phyloP scores from a whole-genome alignment of 768 basidiomycete species.

The Symmetrospora coprosmae region DNA sequence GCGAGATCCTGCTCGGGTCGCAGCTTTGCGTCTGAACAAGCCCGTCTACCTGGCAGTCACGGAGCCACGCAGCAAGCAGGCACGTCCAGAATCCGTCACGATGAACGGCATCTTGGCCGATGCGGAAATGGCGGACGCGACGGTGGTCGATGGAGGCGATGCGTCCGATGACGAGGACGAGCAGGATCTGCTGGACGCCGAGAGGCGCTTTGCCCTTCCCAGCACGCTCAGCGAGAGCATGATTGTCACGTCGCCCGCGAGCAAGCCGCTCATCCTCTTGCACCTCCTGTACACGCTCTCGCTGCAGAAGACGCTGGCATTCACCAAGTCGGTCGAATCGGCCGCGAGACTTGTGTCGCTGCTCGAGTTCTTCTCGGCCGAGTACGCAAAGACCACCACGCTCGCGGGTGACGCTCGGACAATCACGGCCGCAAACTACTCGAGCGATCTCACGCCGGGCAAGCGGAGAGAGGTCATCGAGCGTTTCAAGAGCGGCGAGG shows the following conservation, averaged over 20 bases:
- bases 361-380: slow-evolving; percentile 62
- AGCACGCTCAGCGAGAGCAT: slow-evolving; percentile 71
- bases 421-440: slow-evolving; percentile 55
- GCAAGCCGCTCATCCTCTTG: slow-evolving; percentile 81
- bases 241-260: slow-evolving; percentile 58
- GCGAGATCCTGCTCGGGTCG: slow-evolving; percentile 81
- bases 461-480: slow-evolving; percentile 67
- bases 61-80: too few relatives aligned
- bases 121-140: slow-evolving; percentile 32
- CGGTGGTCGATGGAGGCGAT: slow-evolving; percentile 38
- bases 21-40: slow-evolving; percentile 57
- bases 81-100: too few relatives aligned
- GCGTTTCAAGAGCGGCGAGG: slow-evolving; percentile 62
- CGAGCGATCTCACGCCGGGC: slow-evolving; percentile 59
- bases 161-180: slow-evolving; percentile 52
- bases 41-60: slow-evolving; percentile 84
- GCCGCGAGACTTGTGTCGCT: slow-evolving; percentile 66
- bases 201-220: slow-evolving; percentile 51
- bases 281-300: slow-evolving; percentile 56
- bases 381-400: slow-evolving; percentile 28
- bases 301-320: slow-evolving; percentile 64
- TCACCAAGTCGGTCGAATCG: slow-evolving; percentile 93
- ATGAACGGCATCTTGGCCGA: too few relatives aligned
- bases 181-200: slow-evolving; percentile 43
- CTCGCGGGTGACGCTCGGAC: slow-evolving; percentile 21